Evolutionary conservation across 441 rosid species (phyloP).

Genomic region (Populus trichocarpa): DNA sequence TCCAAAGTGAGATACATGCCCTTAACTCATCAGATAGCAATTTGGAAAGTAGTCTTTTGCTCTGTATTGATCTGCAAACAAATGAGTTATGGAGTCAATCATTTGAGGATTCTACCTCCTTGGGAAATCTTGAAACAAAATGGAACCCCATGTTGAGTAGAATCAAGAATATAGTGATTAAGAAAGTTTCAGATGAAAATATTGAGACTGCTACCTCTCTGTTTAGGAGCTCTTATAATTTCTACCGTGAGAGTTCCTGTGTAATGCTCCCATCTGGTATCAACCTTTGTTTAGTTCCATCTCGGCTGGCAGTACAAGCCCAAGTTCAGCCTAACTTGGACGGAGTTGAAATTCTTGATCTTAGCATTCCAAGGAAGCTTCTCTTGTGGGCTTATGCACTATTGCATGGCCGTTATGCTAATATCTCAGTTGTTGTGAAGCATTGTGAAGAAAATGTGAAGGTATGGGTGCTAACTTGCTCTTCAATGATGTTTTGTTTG

Average conservation of each 20-base stretch:
- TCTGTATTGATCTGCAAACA: constrained; percentile 75
- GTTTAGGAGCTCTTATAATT: constrained; percentile 76
- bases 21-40: constrained; percentile 36
- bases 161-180: constrained; percentile 57
- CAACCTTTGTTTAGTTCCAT: constrained; percentile 50
- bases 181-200: constrained; percentile 63
- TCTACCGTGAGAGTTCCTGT: constrained; percentile 81
- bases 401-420: constrained; percentile 70
- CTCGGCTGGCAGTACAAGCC: no score
- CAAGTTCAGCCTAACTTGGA: constrained; percentile 15
- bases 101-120: constrained; percentile 54
- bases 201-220: constrained; percentile 68
- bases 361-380: constrained; percentile 91
- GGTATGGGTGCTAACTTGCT: constrained; percentile 40
- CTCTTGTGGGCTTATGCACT: constrained; percentile 90
- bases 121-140: constrained; percentile 59
- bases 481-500: neutral
- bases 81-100: constrained; percentile 67
- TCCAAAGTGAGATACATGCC: constrained; percentile 33
- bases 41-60: constrained; percentile 51
- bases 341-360: constrained; percentile 78
- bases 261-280: constrained; percentile 49
- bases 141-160: constrained; percentile 67
- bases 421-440: constrained; percentile 72
- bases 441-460: constrained; percentile 77